Evolutionary conservation across 805 yeast species (phyloP), one percentile per base, ranked within the genome.

Genomic region (Saccharomycopsis microspora): DNA sequence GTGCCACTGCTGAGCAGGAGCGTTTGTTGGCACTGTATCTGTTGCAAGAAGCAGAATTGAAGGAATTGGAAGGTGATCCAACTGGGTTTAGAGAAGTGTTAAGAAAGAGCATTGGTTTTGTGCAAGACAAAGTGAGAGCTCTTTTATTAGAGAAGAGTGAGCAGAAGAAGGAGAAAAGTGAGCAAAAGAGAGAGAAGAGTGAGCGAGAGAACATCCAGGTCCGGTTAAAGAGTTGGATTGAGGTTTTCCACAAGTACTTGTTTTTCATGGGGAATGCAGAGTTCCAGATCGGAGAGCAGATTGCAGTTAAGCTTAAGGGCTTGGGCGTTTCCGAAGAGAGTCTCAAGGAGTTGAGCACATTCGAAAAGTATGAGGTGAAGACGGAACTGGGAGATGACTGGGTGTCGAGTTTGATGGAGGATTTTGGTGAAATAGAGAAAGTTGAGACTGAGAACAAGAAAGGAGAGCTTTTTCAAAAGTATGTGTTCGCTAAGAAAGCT

Each of bases 231-330:
- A 58, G 66, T 9, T 72, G 79, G 77, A 55, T 71, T 33, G 82
- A 85, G 44, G 57, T 78, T 7, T 63, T 85, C 10, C 97, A 93
- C 60, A 80, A 89, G 45, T 72, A 82, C 41, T 82, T 76, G 58
- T 90, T 89, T 58, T 76, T 87, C 52, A 66, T 84, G 30, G 97
- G 86, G 0, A 77, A 88, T 1, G 75, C 84, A 0, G 76, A 82
- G 57, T 85, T 72, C 54, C 89, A 82, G 55, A 58, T 69, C 34
- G 67, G 69, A 41, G 41, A 41, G 3, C 34, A 40, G 1, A 49
- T 40, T 7, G 40, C 39, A 4, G 5, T 40, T 63, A 11, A n/a
- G 33, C 34, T 34, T 5, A 39, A 39, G 10, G 49, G 42, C 7
- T 9, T 34, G 8, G 43, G 7, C 29, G n/a, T 9, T 5, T 6